phyloP scores from a whole-genome alignment of 1,284 basidiomycete genomes.

The Cryptococcus sp. region DNA sequence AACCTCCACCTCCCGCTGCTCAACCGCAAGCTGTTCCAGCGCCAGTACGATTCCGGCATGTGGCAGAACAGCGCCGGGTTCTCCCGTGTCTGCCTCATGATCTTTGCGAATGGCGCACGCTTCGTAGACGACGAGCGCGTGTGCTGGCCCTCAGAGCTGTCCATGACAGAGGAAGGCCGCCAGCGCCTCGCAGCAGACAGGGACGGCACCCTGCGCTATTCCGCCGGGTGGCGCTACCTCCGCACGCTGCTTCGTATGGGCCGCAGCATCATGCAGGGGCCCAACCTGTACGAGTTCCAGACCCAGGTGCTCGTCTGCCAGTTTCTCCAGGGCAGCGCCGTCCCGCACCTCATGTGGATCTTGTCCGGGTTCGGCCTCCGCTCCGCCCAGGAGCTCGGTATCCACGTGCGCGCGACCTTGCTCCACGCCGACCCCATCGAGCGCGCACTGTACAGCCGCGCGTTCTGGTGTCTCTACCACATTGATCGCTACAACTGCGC shows the following conservation, averaged over 20 bases:
- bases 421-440: constrained; percentile 48
- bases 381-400: constrained; percentile 54
- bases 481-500: constrained; percentile 60
- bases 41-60: constrained; percentile 57
- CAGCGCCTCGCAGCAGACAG: constrained; percentile 37
- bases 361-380: constrained; percentile 67
- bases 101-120: constrained; percentile 70
- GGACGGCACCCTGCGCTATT: constrained; percentile 51
- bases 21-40: constrained; percentile 70
- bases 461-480: constrained; percentile 64
- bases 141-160: constrained; percentile 48
- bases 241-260: constrained; percentile 60
- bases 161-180: constrained; percentile 43
- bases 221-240: constrained; percentile 72
- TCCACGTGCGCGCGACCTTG: constrained; percentile 44
- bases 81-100: constrained; percentile 64
- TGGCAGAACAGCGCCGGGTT: constrained; percentile 63
- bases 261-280: constrained; percentile 56
- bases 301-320: constrained; percentile 52
- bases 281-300: constrained; percentile 72
- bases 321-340: constrained; percentile 59
- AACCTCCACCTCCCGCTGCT: constrained; percentile 69
- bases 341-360: constrained; percentile 69
- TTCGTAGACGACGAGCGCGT: constrained; percentile 65
- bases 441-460: constrained; percentile 70